phyloP scores from a whole-genome alignment of 768 basidiomycete species.

The Kwoniella heveanensis region DNA sequence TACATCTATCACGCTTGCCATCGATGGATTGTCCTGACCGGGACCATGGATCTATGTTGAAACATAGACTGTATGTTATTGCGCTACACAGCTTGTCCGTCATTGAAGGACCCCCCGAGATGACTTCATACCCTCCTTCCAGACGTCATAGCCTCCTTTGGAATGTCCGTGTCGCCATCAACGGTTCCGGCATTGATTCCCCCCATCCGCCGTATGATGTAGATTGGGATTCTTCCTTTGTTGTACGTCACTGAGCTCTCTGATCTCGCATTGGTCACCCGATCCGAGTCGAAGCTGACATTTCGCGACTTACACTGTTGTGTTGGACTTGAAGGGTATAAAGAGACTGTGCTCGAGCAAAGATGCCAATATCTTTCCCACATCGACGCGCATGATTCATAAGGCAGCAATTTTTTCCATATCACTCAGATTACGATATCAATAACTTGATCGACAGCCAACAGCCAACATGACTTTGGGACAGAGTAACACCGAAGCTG shows the following conservation, averaged over 20 bases:
- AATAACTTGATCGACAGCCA: background rate
- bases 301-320: background rate
- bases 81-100: no score
- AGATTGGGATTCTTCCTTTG: constrained; percentile 5
- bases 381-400: no score
- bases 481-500: constrained; percentile 22
- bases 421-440: background rate
- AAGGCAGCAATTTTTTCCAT: constrained; percentile 1
- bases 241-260: constrained; percentile 18
- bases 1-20: no score
- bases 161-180: background rate
- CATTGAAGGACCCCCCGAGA: no score
- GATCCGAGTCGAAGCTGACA: background rate
- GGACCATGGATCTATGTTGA: no score
- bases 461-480: constrained; percentile 19
- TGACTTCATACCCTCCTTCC: background rate
- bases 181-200: background rate
- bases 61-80: no score
- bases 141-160: constrained; percentile 1
- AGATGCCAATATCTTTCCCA: no score
- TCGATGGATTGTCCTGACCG: no score
- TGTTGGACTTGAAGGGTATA: constrained; percentile 5
- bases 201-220: background rate
- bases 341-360: no score
- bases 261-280: background rate